These are phyloP conservation scores for Auriscalpium vulgare DNA, from an alignment of 768 basidiomycete genomes.

Conservation along the genomic window DNA sequence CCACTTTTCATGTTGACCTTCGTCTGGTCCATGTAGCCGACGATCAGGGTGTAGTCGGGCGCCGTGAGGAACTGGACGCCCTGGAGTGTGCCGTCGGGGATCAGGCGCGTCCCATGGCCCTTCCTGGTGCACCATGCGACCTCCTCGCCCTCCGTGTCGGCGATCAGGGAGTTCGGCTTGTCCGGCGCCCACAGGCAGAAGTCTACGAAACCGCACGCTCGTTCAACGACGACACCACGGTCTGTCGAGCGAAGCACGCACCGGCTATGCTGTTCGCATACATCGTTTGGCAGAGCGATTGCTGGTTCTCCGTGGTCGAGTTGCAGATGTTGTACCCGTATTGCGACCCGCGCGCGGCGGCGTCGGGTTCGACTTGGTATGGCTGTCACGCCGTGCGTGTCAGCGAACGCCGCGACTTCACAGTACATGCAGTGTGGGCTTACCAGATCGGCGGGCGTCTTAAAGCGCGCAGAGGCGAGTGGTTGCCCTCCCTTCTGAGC, in stretches of 20 bases:
- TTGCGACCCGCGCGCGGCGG: slow-evolving; percentile 46
- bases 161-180: slow-evolving; percentile 45
- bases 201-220: slow-evolving; percentile 30
- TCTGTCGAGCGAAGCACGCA: slow-evolving; percentile 7
- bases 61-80: slow-evolving; percentile 62
- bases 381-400: slow-evolving; percentile 28
- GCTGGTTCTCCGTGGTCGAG: slow-evolving; percentile 50
- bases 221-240: no score
- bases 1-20: slow-evolving; percentile 38
- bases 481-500: slow-evolving; percentile 18
- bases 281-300: slow-evolving; percentile 63
- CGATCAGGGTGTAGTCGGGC: slow-evolving; percentile 49
- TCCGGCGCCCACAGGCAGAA: slow-evolving; percentile 63
- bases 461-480: slow-evolving; percentile 21
- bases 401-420: no score
- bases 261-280: slow-evolving; percentile 53
- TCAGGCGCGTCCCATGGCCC: slow-evolving; percentile 63
- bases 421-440: no score
- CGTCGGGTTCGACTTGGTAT: slow-evolving; percentile 38
- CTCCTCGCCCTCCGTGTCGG: slow-evolving; percentile 58
- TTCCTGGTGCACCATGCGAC: slow-evolving; percentile 76
- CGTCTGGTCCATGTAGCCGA: slow-evolving; percentile 58
- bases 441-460: slow-evolving; percentile 18
- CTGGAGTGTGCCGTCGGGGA: slow-evolving; percentile 54
- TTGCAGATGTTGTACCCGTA: slow-evolving; percentile 63